Evolutionary conservation across 495 filamentous ascomycete genomes (phyloP), one percentile per base, ranked within the genome.

Genomic region (Xeromyces bisporus): DNA sequence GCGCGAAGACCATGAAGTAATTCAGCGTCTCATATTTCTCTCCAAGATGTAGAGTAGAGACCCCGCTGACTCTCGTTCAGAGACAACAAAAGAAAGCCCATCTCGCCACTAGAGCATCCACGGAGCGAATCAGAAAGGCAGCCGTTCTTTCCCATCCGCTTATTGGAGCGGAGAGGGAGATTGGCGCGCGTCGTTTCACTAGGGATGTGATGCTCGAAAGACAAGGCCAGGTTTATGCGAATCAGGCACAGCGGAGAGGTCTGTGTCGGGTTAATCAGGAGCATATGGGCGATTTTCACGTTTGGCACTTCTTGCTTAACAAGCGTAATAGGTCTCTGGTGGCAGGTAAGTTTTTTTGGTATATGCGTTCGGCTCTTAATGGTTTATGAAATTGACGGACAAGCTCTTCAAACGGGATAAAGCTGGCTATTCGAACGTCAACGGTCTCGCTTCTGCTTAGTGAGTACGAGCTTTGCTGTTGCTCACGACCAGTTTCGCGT

Each of bases 261-360:
- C 32, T 61, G 2, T 49, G 55, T 33, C 36, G 46, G 14, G 55
- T 60, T 18, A 46, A 56, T 23, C 46, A 50, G 8, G 53, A 48
- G 46, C 45, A n/a, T n/a, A n/a, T 46, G 1, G 40, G 39, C 12
- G 37, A 46, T 7, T 54, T 45, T 25, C 44, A 40, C 3, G 50
- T 63, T 23, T 37, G 42, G n/a, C 43, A 58, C 33, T 40, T 61
- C 15, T 13, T 57, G 33, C 52, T 56, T 6, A 49, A 55, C 34
- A 47, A 48, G 10, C 33, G 36, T 14, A 55, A 55, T 11, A 57
- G 57, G 18, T 44, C 43, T 32, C 34, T 63, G 31, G 46, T 61
- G 43, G 46, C 50, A 13, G 48, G 59, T 60, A 36, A 33, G 49
- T 47, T 15, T 2, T n/a, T 18, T 3, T 14, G n/a, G n/a, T n/a